A percentile compares a stretch with the other conserved stretches of the same genome.
phyloP scores from a whole-genome alignment of 306 rosid species.

The Ochetophila trinervis region DNA sequence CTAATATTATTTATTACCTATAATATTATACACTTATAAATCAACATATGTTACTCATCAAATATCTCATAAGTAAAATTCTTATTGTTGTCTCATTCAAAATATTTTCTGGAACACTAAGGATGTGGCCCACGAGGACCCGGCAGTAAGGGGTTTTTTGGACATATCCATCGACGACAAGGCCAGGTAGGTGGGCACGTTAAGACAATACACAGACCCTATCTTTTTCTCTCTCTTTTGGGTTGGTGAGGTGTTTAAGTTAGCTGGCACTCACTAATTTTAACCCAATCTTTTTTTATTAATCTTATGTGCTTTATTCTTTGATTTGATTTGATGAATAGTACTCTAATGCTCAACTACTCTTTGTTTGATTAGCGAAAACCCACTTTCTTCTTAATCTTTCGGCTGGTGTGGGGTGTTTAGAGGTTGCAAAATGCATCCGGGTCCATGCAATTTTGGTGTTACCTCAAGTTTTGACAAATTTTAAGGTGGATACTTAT shows the following conservation, averaged over 20 bases:
- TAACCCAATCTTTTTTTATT: slow-evolving; percentile 21
- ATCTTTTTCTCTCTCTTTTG: not conserved
- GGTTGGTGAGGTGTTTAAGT: slow-evolving; percentile 25
- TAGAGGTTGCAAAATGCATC: not conserved
- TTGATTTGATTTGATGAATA: slow-evolving; percentile 36
- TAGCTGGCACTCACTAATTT: slow-evolving; percentile 47
- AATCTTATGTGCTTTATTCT: not conserved
- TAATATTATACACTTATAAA: too few species aligned
- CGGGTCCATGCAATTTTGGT: not conserved
- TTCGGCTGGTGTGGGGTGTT: not conserved
- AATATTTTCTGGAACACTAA: too few species aligned
- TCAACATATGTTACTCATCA: too few species aligned
- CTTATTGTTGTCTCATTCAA: too few species aligned
- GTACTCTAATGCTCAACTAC: slow-evolving; percentile 7
- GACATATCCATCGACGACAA: too few species aligned
- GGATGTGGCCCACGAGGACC: too few species aligned
- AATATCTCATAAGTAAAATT: too few species aligned
- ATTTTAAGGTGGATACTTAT: too few species aligned
- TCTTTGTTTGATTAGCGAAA: not conserved
- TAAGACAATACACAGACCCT: not conserved
- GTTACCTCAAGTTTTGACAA: not conserved
- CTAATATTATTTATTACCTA: too few species aligned
- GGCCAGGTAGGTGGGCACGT: not conserved
- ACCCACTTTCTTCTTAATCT: not conserved
- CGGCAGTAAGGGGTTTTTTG: too few species aligned